These are phyloP conservation scores for Primulina eburnea DNA, from an alignment of 257 asterid genomes.

Conservation along the genomic window DNA sequence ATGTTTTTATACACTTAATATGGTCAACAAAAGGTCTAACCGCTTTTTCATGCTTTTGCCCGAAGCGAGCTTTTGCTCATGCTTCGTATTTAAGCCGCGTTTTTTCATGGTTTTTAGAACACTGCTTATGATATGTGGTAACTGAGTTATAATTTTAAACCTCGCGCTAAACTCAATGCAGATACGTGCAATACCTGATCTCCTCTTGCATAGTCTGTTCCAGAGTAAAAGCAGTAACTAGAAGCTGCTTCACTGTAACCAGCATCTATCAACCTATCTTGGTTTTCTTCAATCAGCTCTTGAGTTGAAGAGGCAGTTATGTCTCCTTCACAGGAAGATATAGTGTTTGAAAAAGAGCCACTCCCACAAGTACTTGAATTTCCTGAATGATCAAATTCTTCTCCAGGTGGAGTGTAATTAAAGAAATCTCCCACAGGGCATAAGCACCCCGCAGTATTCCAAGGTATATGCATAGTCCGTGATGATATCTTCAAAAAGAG, in stretches of 20 bases:
- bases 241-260: constrained; percentile 54
- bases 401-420: constrained; percentile 82
- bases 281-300: constrained; percentile 27
- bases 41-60: no score
- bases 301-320: constrained; percentile 14
- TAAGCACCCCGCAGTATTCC: constrained; percentile 88
- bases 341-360: constrained; percentile 10
- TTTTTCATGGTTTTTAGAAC: no score
- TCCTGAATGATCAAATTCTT: constrained; percentile 33
- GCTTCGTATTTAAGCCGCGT: no score
- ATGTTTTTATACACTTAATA: no score
- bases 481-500: constrained; percentile 66
- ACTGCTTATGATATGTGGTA: no score
- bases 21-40: no score
- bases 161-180: background rate
- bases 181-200: constrained; percentile 62
- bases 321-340: constrained; percentile 28
- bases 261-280: constrained; percentile 66
- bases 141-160: no score
- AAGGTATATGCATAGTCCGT: constrained; percentile 86
- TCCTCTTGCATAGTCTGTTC: constrained; percentile 64
- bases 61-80: no score
- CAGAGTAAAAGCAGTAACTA: constrained; percentile 78
- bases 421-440: constrained; percentile 95
- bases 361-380: constrained; percentile 19